Evolutionary conservation across 2,329 filamentous ascomycete species (phyloP), one percentile per base, ranked within the genome.

Genomic region (Lasiodiplodia citricola): DNA sequence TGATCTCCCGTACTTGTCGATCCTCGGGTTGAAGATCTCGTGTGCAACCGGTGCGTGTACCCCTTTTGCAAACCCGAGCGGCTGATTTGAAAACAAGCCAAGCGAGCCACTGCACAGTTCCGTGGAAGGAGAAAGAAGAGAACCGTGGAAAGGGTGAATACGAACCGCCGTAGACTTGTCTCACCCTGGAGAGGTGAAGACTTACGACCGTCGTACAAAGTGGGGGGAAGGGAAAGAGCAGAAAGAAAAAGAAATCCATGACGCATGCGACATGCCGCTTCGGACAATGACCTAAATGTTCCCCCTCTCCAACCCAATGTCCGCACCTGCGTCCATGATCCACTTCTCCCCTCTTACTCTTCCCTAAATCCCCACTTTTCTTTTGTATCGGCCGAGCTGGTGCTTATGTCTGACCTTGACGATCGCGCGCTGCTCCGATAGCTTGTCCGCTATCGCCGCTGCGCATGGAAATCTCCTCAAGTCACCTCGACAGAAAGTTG

Each of bases 211-310:
- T 35, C 31, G 31, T 35, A 35, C 31, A 35, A 35, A 10, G 58
- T 11, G 31, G 25, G n/a, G 31, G 23, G n/a, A 16, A 31, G 28
- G 14, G 35, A 18, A 23, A 64, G 31, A 35, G 31, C 31, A 35
- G 31, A 11, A 47, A 47, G 18, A 14, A 21, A n/a, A 47, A 21
- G 44, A 47, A 47, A 31, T 38, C 47, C 44, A 52, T 64, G 60
- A 64, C 60, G 60, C 60, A 64, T n/a, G 60, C 60, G 47, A 64
- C 18, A 47, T 21, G 14, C 60, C 44, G n/a, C 31, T 64, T 64
- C 60, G 44, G 28, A 54, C 47, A 25, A 64, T 50, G 60, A 28
- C 18, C 60, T 63, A 63, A 47, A 18, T 47, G 55, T 38, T 21
- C 13, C 25, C 18, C 18, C 44, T 21, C 44, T 28, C 31, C 41